These are phyloP conservation scores for Calonectria leucothoes DNA, from an alignment of 2,329 filamentous ascomycete genomes.

Conservation along the genomic window DNA sequence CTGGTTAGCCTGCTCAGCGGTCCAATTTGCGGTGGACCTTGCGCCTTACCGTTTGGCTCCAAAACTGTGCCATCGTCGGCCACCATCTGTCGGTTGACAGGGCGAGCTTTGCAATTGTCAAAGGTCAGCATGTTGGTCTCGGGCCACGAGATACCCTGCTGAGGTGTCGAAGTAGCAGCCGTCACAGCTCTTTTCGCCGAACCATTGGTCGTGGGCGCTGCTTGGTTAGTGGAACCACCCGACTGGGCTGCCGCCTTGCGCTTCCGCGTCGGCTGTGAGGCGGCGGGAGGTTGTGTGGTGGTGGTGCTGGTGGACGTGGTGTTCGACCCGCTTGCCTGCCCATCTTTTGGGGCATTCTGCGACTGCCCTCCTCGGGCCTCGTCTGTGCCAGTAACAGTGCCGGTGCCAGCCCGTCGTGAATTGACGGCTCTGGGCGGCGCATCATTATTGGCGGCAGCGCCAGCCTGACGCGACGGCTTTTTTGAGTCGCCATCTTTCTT, in stretches of 20 bases:
- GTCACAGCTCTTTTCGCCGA: constrained; percentile 35
- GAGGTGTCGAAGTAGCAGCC: constrained; percentile 43
- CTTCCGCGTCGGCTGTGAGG: constrained; percentile 75
- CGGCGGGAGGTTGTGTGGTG: constrained; percentile 62
- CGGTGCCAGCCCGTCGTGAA: constrained; percentile 53
- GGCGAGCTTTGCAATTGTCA: constrained; percentile 73
- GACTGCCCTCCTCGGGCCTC: constrained; percentile 51
- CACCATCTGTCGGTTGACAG: constrained; percentile 82
- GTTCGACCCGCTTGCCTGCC: constrained; percentile 39
- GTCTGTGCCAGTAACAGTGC: constrained; percentile 40
- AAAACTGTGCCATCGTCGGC: constrained; percentile 92
- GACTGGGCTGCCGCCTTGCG: constrained; percentile 76
- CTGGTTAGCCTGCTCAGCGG: constrained; percentile 45
- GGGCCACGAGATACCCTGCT: constrained; percentile 56
- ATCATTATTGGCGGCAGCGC: constrained; percentile 52
- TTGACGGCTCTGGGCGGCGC: constrained; percentile 48
- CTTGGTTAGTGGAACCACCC: constrained; percentile 37
- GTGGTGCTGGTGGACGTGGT: constrained; percentile 54
- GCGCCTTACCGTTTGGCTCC: constrained; percentile 79
- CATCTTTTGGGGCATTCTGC: constrained; percentile 53
- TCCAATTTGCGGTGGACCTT: constrained; percentile 35
- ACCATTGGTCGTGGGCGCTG: constrained; percentile 35
- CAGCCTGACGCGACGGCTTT: constrained; percentile 64
- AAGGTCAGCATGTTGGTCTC: constrained; percentile 93
- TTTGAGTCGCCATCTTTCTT: constrained; percentile 67